phyloP scores from a whole-genome alignment of 352 stramenopile species.

The Globisporangium ultimum region DNA sequence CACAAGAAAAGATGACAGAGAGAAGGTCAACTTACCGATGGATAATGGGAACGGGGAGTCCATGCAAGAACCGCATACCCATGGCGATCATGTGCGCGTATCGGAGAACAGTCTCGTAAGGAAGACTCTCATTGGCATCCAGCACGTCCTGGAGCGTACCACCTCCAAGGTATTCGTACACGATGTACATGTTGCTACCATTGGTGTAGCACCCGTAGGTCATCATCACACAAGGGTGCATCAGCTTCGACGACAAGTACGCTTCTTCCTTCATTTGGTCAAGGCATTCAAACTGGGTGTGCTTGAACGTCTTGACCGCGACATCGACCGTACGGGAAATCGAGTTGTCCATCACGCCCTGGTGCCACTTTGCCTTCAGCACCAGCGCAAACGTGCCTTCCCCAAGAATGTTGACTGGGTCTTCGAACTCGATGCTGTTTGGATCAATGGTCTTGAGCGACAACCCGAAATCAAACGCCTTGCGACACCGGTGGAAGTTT shows the following conservation, averaged over 20 bases:
- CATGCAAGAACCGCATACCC: constrained; percentile 79
- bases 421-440: constrained; percentile 74
- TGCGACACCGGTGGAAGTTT: constrained; percentile 69
- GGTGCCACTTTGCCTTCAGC: constrained; percentile 66
- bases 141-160: constrained; percentile 80
- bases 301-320: constrained; percentile 81
- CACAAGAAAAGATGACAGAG: not conserved
- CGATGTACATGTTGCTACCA: constrained; percentile 76
- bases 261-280: constrained; percentile 83
- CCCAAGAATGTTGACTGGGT: constrained; percentile 73
- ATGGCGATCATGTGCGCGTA: constrained; percentile 82
- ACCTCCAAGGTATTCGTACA: constrained; percentile 77
- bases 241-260: constrained; percentile 71
- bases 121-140: constrained; percentile 38
- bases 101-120: constrained; percentile 61
- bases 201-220: constrained; percentile 83
- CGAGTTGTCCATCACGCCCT: constrained; percentile 42
- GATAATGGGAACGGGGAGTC: constrained; percentile 69
- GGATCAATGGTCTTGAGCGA: constrained; percentile 78
- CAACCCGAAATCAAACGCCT: constrained; percentile 74
- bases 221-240: constrained; percentile 82
- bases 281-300: constrained; percentile 69
- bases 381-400: constrained; percentile 81
- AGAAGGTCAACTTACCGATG: constrained; percentile 34
- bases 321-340: constrained; percentile 55